Conservation (phyloP, 2,329 filamentous ascomycete species). For the Dissoconium aciculare region DNA sequence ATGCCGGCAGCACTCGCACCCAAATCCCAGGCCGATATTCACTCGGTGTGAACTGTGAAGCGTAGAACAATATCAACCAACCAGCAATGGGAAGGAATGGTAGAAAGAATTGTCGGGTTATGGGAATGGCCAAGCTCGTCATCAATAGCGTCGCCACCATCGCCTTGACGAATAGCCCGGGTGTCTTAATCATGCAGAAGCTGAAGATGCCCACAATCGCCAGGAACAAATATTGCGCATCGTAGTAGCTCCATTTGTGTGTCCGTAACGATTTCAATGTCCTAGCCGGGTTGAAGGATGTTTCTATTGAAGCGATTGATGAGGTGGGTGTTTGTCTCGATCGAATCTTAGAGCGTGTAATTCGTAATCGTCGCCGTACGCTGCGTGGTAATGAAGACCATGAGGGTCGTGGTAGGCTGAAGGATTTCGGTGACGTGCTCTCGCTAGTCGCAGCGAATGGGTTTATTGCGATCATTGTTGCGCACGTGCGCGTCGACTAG, state of each 20-base stretch:
- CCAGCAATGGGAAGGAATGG: constrained; percentile 72
- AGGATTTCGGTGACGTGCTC: constrained; percentile 25
- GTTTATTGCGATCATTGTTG: too few species aligned
- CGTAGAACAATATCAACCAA: constrained; percentile 85
- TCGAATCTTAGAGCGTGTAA: constrained; percentile 47
- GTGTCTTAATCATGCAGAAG: constrained; percentile 62
- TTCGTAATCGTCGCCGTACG: constrained; percentile 49
- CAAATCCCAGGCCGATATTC: constrained; percentile 86
- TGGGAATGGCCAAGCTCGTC: constrained; percentile 60
- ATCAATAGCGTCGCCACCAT: constrained; percentile 52
- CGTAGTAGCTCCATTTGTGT: constrained; percentile 68
- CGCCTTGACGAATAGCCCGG: constrained; percentile 66
- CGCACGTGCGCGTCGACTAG: too few species aligned
- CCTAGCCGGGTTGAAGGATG: constrained; percentile 66
- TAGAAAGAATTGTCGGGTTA: constrained; percentile 80
- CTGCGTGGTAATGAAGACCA: constrained; percentile 45
- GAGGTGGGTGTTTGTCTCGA: constrained; percentile 52
- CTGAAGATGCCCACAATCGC: constrained; percentile 66
- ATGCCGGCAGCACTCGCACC: constrained; percentile 83
- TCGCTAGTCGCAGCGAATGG: too few species aligned
- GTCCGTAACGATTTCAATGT: constrained; percentile 60
- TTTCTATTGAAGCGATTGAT: constrained; percentile 61
- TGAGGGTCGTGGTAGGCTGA: constrained; percentile 30
- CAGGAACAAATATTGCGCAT: constrained; percentile 70
- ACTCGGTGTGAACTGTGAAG: constrained; percentile 76